phyloP scores from a whole-genome alignment of 768 basidiomycete genomes.

The Boletus sp. region DNA sequence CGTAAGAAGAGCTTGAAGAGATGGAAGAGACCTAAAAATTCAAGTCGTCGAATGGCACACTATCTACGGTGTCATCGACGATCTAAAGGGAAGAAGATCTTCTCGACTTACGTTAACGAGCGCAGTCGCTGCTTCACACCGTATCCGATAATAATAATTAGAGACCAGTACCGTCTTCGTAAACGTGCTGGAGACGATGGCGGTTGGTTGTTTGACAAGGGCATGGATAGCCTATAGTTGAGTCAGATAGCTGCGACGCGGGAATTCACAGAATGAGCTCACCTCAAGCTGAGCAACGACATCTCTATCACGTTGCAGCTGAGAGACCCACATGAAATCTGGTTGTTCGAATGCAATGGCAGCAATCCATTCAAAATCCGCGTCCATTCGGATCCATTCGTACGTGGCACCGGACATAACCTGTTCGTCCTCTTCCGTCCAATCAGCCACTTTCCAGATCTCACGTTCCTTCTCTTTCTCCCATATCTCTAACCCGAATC shows the following conservation, averaged over 20 bases:
- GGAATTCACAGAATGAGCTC: slow-evolving; percentile 23
- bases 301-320: slow-evolving; percentile 91
- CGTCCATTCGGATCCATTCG: slow-evolving; percentile 99
- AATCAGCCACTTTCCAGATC: slow-evolving; percentile 95
- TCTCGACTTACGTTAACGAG: slow-evolving; percentile 64
- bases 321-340: slow-evolving; percentile 98
- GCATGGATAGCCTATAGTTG: slow-evolving; percentile 84
- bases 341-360: slow-evolving; percentile 89
- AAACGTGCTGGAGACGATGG: slow-evolving; percentile 85
- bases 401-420: slow-evolving; percentile 94
- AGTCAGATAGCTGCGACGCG: slow-evolving; percentile 8
- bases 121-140: slow-evolving; percentile 89
- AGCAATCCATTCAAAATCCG: slow-evolving; percentile 99
- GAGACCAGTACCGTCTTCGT: slow-evolving; percentile 92
- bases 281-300: slow-evolving; percentile 98
- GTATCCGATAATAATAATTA: slow-evolving; percentile 94
- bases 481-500: slow-evolving; percentile 92
- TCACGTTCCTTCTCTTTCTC: slow-evolving; percentile 91
- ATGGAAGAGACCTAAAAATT: slow-evolving; percentile 91
- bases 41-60: slow-evolving; percentile 81
- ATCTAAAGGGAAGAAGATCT: slow-evolving; percentile 1
- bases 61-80: slow-evolving; percentile 31
- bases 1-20: slow-evolving; percentile 92
- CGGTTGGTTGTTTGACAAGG: slow-evolving; percentile 73
- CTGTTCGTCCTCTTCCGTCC: slow-evolving; percentile 95